A percentile compares a stretch with the other conserved stretches of the same genome.
phyloP scores from a whole-genome alignment of 441 rosid genomes.

The Corymbia calophylla region DNA sequence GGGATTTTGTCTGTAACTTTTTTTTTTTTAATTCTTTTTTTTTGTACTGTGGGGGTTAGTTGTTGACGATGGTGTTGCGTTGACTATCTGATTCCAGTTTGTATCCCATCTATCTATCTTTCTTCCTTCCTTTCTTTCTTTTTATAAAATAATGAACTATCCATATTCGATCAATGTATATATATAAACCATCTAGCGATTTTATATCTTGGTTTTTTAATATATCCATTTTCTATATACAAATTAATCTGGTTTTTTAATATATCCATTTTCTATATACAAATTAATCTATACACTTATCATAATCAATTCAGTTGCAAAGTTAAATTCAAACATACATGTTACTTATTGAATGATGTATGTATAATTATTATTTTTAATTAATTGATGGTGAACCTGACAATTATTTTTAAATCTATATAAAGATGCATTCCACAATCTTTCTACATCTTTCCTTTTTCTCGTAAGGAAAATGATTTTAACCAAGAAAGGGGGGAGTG shows the following conservation, averaged over 20 bases:
- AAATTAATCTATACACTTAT: not conserved
- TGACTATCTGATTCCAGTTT: not conserved
- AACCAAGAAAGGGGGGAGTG: not conserved
- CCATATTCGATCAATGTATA: not conserved
- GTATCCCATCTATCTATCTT: no score
- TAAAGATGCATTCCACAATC: not conserved
- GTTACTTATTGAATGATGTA: not conserved
- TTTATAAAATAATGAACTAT: not conserved
- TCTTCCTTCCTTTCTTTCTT: accelerated
- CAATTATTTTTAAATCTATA: not conserved
- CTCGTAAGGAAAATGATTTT: not conserved
- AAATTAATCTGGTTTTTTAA: not conserved
- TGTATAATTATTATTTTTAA: not conserved
- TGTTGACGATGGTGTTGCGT: not conserved
- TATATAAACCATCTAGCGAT: not conserved
- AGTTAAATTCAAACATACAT: not conserved
- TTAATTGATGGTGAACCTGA: not conserved
- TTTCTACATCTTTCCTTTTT: not conserved
- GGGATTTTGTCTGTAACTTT: not conserved
- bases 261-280: not conserved
- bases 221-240: no score
- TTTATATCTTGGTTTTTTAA: not conserved
- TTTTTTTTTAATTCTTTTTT: not conserved
- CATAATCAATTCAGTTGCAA: not conserved
- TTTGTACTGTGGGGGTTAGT: not conserved